These are phyloP conservation scores for Globisporangium sylvaticum DNA, from an alignment of 352 stramenopile genomes.

Conservation along the genomic window DNA sequence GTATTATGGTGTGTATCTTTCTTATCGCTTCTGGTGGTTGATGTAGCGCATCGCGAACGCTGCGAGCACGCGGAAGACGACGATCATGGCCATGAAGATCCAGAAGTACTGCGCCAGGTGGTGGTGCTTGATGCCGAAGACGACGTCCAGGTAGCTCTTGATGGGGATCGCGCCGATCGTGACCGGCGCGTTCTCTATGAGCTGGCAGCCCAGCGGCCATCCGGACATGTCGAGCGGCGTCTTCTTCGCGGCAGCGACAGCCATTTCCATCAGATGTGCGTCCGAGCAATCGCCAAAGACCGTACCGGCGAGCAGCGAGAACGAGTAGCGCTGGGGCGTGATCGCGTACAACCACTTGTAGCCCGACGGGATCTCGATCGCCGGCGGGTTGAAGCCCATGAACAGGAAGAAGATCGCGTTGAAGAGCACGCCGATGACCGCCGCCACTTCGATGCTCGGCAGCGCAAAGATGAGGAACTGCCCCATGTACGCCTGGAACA, in stretches of 20 bases:
- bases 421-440: conserved; percentile 31
- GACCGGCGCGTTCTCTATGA: conserved; percentile 42
- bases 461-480: conserved; percentile 62
- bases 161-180: conserved; percentile 37
- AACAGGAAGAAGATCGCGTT: conserved; percentile 55
- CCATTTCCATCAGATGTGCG: conserved; percentile 10
- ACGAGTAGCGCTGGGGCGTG: conserved; percentile 28
- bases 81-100: conserved; percentile 46
- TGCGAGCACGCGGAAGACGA: conserved; percentile 49
- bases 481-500: conserved; percentile 56
- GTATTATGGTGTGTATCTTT: too few species aligned
- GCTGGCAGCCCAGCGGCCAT: conserved; percentile 49
- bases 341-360: conserved; percentile 49
- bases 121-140: conserved; percentile 53
- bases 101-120: conserved; percentile 39
- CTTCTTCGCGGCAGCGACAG: background rate
- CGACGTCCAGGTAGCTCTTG: conserved; percentile 48
- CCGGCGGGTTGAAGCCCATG: conserved; percentile 38
- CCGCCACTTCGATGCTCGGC: conserved; percentile 34
- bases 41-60: conserved; percentile 25
- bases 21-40: conserved; percentile 19
- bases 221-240: conserved; percentile 22
- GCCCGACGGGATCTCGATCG: conserved; percentile 22
- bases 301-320: conserved; percentile 21
- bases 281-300: conserved; percentile 31